A percentile compares a stretch with the other conserved stretches of the same genome.
Evolutionary conservation across 2,329 filamentous ascomycete genomes (phyloP).

Genomic region (Pseudodiploospora longispora): DNA sequence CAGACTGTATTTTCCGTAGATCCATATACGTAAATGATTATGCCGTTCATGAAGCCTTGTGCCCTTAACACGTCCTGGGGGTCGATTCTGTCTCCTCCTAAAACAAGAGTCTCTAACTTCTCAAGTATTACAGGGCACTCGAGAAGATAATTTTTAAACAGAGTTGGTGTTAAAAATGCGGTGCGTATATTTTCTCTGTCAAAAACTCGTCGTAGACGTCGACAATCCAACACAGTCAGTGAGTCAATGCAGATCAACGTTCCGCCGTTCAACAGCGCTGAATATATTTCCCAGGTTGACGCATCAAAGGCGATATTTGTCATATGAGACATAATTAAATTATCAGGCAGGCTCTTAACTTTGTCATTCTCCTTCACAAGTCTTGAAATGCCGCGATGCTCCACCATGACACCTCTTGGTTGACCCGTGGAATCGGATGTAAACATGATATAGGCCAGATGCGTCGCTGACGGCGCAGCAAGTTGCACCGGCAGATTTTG

Average conservation of each 20-base stretch:
- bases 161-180: background rate
- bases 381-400: conserved; percentile 8
- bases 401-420: conserved; percentile 38
- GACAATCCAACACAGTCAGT: background rate
- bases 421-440: conserved; percentile 44
- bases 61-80: background rate
- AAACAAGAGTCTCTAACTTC: background rate
- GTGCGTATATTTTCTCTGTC: background rate
- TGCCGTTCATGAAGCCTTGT: background rate
- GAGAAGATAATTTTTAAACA: background rate
- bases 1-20: conserved; percentile 14
- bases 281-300: conserved; percentile 2
- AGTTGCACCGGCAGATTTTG: background rate
- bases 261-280: conserved; percentile 2
- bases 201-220: background rate
- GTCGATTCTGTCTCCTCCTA: conserved; percentile 1
- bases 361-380: background rate
- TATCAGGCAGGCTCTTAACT: background rate
- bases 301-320: conserved; percentile 10
- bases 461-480: background rate
- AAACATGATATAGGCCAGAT: conserved; percentile 32
- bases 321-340: conserved; percentile 6
- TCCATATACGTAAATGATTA: conserved; percentile 10
- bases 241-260: conserved; percentile 5
- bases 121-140: background rate